Evolutionary conservation across 352 stramenopile species (phyloP), one percentile per base, ranked within the genome.

Genomic region (Globisporangium canariense): DNA sequence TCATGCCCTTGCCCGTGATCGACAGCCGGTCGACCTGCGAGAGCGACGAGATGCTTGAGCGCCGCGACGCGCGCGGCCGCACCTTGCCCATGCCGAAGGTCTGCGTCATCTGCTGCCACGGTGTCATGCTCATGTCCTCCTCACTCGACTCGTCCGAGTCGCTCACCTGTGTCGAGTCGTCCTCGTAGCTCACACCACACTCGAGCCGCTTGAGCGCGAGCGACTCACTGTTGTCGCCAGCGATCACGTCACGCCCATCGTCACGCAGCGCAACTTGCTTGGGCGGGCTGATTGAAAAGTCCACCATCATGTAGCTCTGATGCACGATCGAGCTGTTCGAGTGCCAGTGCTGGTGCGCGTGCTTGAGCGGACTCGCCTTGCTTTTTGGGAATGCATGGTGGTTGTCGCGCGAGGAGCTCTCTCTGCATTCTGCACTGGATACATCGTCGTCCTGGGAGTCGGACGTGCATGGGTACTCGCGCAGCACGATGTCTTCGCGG

Each of bases 31-130:
- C 82, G 16, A 86, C 62, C 60, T 90, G 78, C 18, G 83, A 91
- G 22, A 89, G 38, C 0, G 76, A 83, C 28, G 83, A 92, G 46
- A 89, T 65, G 22, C 81, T 92, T 0, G 81, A 89, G 11, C 83
- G 71, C 10, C 79, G 69, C n/a, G 69, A 69, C 2, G 73, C 76
- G 18, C 74, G 69, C 45, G 69, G 66, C 18, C 65, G 61, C 4
- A 75, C 65, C 53, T 86, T 84, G n/a, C 71, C 71, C 74, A 93
- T 93, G 32, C 84, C 82, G 40, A 93, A 90, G 6, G 82, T 93
- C 47, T 90, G 83, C 1, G 84, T 93, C 82, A 93, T 93, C 66
- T 93, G 84, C 53, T 93, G 84, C 84, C 84, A 93, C 18, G 83
- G 84, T 0, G 84, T 91, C 79, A 93, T 89, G 28, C 63, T 83